A percentile compares a stretch with the other conserved stretches of the same genome.
These are phyloP conservation scores for Prunus campanulata DNA, from an alignment of 306 rosid genomes.

Conservation along the genomic window DNA sequence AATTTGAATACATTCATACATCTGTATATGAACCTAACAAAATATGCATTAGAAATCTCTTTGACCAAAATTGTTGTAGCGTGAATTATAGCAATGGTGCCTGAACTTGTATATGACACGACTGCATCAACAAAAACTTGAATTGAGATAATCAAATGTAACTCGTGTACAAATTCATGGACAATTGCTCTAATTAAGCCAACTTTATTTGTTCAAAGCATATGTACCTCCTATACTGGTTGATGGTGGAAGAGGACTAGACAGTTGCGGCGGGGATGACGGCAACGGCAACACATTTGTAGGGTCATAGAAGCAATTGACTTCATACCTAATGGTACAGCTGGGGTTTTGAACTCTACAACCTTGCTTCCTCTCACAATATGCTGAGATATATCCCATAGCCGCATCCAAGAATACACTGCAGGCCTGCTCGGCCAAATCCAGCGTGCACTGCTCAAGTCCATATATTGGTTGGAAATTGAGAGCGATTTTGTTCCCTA, in stretches of 20 bases:
- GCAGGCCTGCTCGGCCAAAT: constrained; percentile 8
- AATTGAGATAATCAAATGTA: too few relatives aligned
- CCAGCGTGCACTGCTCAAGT: constrained; percentile 24
- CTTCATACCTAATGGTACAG: constrained; percentile 9
- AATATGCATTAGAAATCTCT: too few relatives aligned
- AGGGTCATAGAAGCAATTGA: neutral
- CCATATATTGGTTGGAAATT: neutral
- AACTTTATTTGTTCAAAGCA: too few relatives aligned
- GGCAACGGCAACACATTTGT: neutral
- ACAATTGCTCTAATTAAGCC: too few relatives aligned
- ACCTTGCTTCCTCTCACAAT: neutral
- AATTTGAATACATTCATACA: too few relatives aligned
- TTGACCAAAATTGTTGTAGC: too few relatives aligned
- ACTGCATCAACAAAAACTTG: too few relatives aligned
- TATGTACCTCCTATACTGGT: neutral
- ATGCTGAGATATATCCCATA: neutral
- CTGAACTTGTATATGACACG: too few relatives aligned
- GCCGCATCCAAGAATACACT: neutral
- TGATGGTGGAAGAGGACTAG: neutral
- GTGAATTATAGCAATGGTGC: too few relatives aligned
- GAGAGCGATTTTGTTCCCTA: neutral
- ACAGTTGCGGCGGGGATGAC: neutral
- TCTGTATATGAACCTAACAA: too few relatives aligned
- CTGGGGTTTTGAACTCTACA: constrained; percentile 2
- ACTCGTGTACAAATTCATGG: too few relatives aligned